A percentile compares a stretch with the other conserved stretches of the same genome.
Evolutionary conservation across 2,329 filamentous ascomycete genomes (phyloP).

Genomic region (Trichoderma harzianum): DNA sequence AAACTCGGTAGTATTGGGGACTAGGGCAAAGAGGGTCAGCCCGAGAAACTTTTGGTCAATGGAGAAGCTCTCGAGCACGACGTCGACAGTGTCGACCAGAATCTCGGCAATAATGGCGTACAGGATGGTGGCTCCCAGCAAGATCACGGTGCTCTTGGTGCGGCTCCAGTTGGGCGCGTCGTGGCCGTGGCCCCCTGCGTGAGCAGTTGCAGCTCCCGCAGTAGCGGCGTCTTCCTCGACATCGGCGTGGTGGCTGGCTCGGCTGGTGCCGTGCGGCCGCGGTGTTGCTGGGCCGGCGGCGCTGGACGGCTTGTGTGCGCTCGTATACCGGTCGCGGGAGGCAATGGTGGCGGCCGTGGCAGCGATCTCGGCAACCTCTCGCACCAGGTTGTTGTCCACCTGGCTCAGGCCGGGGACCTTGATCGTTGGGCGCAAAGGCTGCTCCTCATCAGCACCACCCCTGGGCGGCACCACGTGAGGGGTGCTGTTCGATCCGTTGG

Average conservation of each 20-base stretch:
- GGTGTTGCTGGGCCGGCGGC: constrained; percentile 25
- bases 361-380: constrained; percentile 89
- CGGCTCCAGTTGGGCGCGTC: constrained; percentile 99
- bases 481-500: constrained; percentile 47
- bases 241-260: constrained; percentile 40
- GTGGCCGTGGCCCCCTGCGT: constrained; percentile 59
- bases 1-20: constrained; percentile 98
- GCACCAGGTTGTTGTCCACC: constrained; percentile 78
- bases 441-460: constrained; percentile 40
- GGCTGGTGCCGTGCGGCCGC: constrained; percentile 33
- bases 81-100: constrained; percentile 92
- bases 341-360: constrained; percentile 87
- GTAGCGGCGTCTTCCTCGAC: constrained; percentile 43
- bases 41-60: constrained; percentile 97
- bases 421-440: constrained; percentile 40
- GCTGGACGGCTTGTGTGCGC: constrained; percentile 38
- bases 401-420: constrained; percentile 66
- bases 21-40: constrained; percentile 92
- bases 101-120: constrained; percentile 99
- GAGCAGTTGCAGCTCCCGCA: constrained; percentile 33
- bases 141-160: constrained; percentile 82
- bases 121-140: constrained; percentile 82
- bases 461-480: constrained; percentile 78
- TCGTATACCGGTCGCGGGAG: constrained; percentile 60
- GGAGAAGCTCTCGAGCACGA: constrained; percentile 84